Base-by-base conservation (phyloP, 2,329 filamentous ascomycete species). In the Lasiodiplodia gonubiensis region DNA sequence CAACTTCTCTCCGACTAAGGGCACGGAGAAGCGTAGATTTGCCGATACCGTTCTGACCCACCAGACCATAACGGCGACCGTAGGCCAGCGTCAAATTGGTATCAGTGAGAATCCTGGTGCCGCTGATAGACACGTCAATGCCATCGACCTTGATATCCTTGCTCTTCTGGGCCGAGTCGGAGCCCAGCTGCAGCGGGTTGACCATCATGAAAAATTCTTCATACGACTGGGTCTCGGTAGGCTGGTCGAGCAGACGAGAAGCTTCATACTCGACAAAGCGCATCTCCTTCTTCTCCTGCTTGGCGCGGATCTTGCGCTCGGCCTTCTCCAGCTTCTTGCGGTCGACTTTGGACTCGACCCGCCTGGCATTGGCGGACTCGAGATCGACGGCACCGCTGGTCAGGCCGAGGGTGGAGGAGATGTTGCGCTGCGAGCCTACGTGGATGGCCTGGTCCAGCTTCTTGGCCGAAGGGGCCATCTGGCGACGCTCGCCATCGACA, bases 161-260 rank as follows among this genome's bases (percentile, higher is more conserved):
- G 80, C 94, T 97, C 89, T 98, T 99, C 63, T 81, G 79, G 57
- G 75, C 72, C 37, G 89, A 86, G 68, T 89, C 89, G 25, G 85
- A 82, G 66, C 93, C 94, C 69, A 98, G 76, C 78, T 98, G 94
- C 70, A 99, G 86, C 69, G 95, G 95, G 80, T 99, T 99, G 84
- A 99, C 95, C 65, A 93, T 91, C 95, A 99, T 98, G 87, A 97
- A 99, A 82, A 99, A 98, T 79, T 99, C 95, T 81, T 99, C 95
- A 78, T 99, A 99, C 49, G 93, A 96, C 84, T 97, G 90, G 14
- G 94, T 85, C 74, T 90, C 88, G 74, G 94, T 91, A 4, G 92
- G 86, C 80, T 92, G 88, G 76, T 96, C 90, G 71, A 99, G 88
- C 72, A 99, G 85, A 72, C 89, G 90, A 14, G 95, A 98, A 0